phyloP scores from a whole-genome alignment of 495 filamentous ascomycete species.

The Aspergillus diversus region DNA sequence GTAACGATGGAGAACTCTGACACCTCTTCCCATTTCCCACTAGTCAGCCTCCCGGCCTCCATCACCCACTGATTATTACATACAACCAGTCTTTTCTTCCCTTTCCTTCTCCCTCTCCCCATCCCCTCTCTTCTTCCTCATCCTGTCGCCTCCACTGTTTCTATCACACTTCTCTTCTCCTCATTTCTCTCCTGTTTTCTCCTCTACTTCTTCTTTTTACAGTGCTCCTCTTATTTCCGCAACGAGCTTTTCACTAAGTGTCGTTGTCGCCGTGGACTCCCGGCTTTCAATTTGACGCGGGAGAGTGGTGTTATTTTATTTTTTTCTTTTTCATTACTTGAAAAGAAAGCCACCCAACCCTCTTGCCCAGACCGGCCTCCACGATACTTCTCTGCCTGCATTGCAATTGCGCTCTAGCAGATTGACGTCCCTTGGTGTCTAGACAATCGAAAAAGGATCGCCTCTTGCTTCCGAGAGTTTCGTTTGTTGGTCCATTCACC shows the following conservation, averaged over 20 bases:
- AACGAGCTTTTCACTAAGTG: conserved; percentile 61
- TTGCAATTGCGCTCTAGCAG: conserved; percentile 15
- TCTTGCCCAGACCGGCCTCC: conserved; percentile 10
- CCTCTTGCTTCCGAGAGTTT: conserved; percentile 14
- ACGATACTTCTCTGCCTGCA: conserved; percentile 19
- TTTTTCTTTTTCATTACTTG: conserved; percentile 19
- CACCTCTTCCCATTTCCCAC: conserved; percentile 13
- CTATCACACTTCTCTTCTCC: conserved; percentile 9
- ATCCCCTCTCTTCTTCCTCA: conserved; percentile 6
- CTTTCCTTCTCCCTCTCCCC: conserved; percentile 15
- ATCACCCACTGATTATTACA: background rate
- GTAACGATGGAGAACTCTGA: conserved; percentile 4
- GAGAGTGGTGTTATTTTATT: conserved; percentile 27
- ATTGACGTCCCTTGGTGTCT: conserved; percentile 12
- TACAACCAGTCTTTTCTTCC: conserved; percentile 11
- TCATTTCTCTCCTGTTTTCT: conserved; percentile 13
- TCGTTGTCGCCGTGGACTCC: conserved; percentile 42
- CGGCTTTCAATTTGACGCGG: conserved; percentile 37
- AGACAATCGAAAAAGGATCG: conserved; percentile 7
- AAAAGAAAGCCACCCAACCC: conserved; percentile 15
- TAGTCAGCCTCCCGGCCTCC: conserved; percentile 8
- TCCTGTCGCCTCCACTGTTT: conserved; percentile 14
- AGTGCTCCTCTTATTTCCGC: conserved; percentile 19
- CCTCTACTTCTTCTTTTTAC: conserved; percentile 14
- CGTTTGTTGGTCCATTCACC: conserved; percentile 13